These are phyloP conservation scores for Tilletiopsis washingtonensis DNA, from an alignment of 1,284 basidiomycete species.

Conservation along the genomic window DNA sequence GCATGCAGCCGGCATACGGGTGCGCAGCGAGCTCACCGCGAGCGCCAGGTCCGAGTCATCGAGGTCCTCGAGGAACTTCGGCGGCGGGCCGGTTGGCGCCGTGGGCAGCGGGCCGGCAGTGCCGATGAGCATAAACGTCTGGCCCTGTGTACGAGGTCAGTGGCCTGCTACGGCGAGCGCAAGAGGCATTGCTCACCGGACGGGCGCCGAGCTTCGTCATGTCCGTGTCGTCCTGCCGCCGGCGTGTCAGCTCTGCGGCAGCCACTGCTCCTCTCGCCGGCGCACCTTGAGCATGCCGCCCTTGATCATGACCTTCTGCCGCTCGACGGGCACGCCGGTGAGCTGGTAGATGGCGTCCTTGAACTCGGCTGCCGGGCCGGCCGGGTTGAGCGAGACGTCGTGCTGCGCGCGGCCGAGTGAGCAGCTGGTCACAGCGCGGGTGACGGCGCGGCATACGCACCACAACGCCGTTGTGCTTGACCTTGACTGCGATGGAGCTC, in stretches of 20 bases:
- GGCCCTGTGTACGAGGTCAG: constrained; percentile 21
- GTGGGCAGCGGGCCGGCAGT: constrained; percentile 83
- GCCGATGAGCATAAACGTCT: constrained; percentile 53
- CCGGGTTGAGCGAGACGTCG: constrained; percentile 56
- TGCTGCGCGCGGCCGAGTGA: constrained; percentile 15
- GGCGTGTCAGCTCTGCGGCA: background rate
- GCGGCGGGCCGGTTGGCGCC: constrained; percentile 65
- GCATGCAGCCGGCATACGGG: constrained; percentile 6
- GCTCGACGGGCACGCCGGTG: constrained; percentile 76
- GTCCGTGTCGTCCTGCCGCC: constrained; percentile 67
- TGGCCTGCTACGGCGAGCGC: too few relatives aligned
- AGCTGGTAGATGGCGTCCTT: constrained; percentile 71
- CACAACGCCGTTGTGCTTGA: constrained; percentile 82
- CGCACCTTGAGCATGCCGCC: constrained; percentile 69
- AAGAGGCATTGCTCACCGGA: constrained; percentile 53
- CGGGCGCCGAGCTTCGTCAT: constrained; percentile 75
- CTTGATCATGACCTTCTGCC: constrained; percentile 97
- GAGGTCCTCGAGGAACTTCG: constrained; percentile 73
- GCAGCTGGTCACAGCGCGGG: too few relatives aligned
- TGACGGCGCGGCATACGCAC: background rate
- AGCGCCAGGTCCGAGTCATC: constrained; percentile 70
- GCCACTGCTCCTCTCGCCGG: background rate
- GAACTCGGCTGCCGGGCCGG: constrained; percentile 64
- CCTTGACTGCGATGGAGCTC: constrained; percentile 56
- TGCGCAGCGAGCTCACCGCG: constrained; percentile 54